Base-by-base conservation (phyloP, 495 filamentous ascomycete species). In the Penicillium verhagenii region DNA sequence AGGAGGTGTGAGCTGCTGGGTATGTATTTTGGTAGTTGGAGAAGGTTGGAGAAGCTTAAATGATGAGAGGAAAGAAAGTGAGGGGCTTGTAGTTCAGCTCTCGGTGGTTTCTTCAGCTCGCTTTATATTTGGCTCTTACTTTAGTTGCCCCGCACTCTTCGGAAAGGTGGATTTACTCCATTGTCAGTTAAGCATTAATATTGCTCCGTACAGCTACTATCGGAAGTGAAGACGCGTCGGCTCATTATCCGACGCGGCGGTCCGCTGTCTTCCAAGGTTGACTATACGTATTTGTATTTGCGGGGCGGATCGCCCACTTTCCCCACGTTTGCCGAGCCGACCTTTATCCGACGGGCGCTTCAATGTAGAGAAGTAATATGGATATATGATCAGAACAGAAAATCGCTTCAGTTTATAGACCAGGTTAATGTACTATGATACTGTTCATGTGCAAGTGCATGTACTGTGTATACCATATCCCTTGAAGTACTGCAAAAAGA, bases 311-410 rank as follows among this genome's bases (percentile, higher is more conserved):
- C 46, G 51, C 13, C 38, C 42, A 28, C 42, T 45, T n/a, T 45
- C 42, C 14, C 42, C 11, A 43, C 39, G 13, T 24, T 28, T 42
- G 45, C 45, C 16, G 40, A 49, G 52, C 52, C 52, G 54, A 40
- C 33, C 16, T 13, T 40, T 10, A 59, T 59, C 56, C 56, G 56
- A 59, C 56, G 56, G 56, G 28, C 13, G 13, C 3, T 35, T 16
- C n/a, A n/a, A n/a, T n/a, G n/a, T n/a, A n/a, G n/a, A n/a, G n/a
- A n/a, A n/a, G n/a, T n/a, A n/a, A n/a, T n/a, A n/a, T n/a, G n/a
- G n/a, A n/a, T n/a, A n/a, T n/a, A n/a, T n/a, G n/a, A n/a, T n/a
- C n/a, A n/a, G n/a, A n/a, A n/a, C n/a, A n/a, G n/a, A n/a, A n/a
- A n/a, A n/a, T n/a, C n/a, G n/a, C n/a, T n/a, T n/a, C n/a, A n/a